Evolutionary conservation across 2,329 filamentous ascomycete species (phyloP), one percentile per base, ranked within the genome.

Genomic region (Cyanodermella asteris): DNA sequence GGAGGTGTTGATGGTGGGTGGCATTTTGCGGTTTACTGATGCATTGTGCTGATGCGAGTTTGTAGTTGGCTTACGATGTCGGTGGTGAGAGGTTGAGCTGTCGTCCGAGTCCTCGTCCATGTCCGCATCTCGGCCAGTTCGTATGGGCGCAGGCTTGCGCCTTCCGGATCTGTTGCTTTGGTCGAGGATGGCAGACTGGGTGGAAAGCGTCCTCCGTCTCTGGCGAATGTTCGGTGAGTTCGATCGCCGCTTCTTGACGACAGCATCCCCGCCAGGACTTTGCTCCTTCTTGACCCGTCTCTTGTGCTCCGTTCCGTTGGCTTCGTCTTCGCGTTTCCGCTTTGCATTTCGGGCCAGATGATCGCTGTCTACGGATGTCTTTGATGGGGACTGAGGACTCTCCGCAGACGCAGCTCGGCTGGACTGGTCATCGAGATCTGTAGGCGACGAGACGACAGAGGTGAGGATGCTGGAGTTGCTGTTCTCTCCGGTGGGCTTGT

Each of bases 1-100:
- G n/a, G n/a, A n/a, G n/a, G n/a, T n/a, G 41, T 84, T 74, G 38
- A 87, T 84, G 46, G 84, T 90, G 43, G 78, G 74, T 2, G 67
- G 65, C 46, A 77, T 67, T 37, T 74, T 70, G 37, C 68, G 62
- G 29, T 75, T 61, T 24, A 77, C 69, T 36, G 70, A 59, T 37
- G 64, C 49, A 11, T 47, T 43, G 22, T 48, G 43, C 19, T 54
- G 47, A 14, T 39, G 36, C 12, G 50, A 51, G 1, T 45, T 41
- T 23, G 51, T 39, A 29, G 49, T 52, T n/a, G 51, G 50, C 9
- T 49, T 27, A 18, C 47, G 43, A 23, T 46, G 39, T 26, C 44
- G 45, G 13, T 49, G 50, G 28, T 49, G 36, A 10, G 53, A 51
- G 21, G 53, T 56, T 12, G 49, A 44, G 30, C 49, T 51, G 4